phyloP scores from a whole-genome alignment of 2,329 filamentous ascomycete genomes.

The Aspergillus hortae region DNA sequence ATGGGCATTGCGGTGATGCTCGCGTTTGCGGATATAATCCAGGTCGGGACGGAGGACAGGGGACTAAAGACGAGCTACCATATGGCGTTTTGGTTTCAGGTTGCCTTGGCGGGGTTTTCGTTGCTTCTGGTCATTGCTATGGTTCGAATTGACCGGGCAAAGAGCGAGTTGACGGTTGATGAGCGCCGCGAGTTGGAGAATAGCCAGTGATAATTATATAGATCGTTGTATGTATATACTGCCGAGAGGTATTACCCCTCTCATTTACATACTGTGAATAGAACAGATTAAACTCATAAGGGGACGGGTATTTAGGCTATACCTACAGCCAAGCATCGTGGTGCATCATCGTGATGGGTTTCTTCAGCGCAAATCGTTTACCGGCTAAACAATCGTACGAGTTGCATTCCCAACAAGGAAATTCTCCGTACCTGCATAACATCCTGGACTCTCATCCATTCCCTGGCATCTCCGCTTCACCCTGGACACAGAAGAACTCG shows the following conservation, averaged over 20 bases:
- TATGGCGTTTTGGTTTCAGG: conserved; percentile 62
- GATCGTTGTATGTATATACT: no score
- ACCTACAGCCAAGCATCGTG: no score
- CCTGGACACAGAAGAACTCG: no score
- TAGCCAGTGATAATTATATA: no score
- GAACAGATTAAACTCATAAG: no score
- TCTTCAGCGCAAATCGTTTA: no score
- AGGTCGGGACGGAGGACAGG: conserved; percentile 46
- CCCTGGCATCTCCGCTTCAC: neutral
- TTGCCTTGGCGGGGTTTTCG: conserved; percentile 52
- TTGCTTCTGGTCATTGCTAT: conserved; percentile 52
- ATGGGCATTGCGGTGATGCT: conserved; percentile 70
- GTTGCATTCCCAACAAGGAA: conserved; percentile 1
- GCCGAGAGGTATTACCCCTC: no score
- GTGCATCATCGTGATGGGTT: no score
- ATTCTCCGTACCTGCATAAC: neutral
- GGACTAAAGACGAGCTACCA: conserved; percentile 56
- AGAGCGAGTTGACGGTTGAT: conserved; percentile 57
- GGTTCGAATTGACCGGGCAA: conserved; percentile 54
- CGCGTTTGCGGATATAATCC: conserved; percentile 64
- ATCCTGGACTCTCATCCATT: neutral
- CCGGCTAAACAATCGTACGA: neutral
- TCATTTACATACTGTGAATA: no score
- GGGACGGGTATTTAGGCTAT: no score
- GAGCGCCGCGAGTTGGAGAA: conserved; percentile 41